Conservation (phyloP, 2,329 filamentous ascomycete species). For the Stagonosporopsis cucurbitacearum region DNA sequence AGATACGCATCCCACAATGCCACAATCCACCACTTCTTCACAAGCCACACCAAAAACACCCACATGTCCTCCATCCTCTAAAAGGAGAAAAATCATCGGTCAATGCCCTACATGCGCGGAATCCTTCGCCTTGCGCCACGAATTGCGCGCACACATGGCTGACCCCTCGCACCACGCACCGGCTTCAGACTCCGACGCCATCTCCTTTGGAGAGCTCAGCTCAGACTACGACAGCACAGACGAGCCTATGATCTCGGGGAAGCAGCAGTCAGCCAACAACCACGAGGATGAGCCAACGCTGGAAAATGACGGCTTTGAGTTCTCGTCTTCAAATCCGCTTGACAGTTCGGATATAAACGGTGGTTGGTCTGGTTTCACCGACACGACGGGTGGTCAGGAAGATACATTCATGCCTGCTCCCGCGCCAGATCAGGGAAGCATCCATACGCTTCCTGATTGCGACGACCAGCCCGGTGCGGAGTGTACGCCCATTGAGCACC, state of each 20-base stretch:
- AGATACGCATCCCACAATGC: neutral
- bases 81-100: conserved; percentile 9
- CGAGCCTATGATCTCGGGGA: neutral
- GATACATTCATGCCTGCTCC: neutral
- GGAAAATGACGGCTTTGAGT: conserved; percentile 16
- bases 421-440: conserved; percentile 2
- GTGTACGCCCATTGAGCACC: neutral
- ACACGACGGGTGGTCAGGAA: too few species aligned
- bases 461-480: conserved; percentile 10
- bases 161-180: conserved; percentile 12
- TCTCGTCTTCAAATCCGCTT: neutral
- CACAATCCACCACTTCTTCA: neutral
- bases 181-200: conserved; percentile 11
- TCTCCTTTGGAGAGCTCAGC: conserved; percentile 19
- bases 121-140: conserved; percentile 11
- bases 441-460: neutral
- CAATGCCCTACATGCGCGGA: conserved; percentile 16
- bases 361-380: neutral
- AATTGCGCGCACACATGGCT: conserved; percentile 13
- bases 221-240: conserved; percentile 5
- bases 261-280: neutral
- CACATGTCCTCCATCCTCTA: neutral
- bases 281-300: conserved; percentile 8
- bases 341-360: neutral
- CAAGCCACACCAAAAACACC: neutral